Evolutionary conservation across 2,329 filamentous ascomycete genomes (phyloP), one percentile per base, ranked within the genome.

Genomic region (Colletotrichum karsti): DNA sequence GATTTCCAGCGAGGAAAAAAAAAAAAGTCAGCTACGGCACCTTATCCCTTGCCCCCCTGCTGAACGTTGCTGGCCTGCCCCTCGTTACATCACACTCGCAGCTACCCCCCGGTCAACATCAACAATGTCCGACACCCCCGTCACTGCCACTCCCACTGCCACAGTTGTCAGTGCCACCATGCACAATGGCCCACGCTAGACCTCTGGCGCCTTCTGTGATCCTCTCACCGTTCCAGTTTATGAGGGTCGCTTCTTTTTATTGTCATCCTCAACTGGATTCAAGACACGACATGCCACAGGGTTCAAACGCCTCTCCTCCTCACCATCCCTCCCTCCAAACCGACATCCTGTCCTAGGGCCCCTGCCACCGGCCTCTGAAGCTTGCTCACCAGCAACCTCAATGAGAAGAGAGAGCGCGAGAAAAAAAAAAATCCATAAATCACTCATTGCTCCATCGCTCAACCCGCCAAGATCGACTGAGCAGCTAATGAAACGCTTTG

Each of bases 21-120:
- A 55, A 60, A 66, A 66, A 62, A 66, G 63, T 66, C 57, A 66
- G 63, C 63, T 66, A 46, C 63, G 33, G 50, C 50, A 62, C 57
- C 63, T 62, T 56, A 62, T 66, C 63, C 63, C 50, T 66, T 48
- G 63, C 9, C 53, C 63, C 59, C 50, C 57, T 62, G 46, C 18
- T 44, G 20, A 20, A 15, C 42, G 37, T 18, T 65, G 55, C 62
- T 65, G 63, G 57, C 57, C 39, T 66, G 63, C 63, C 63, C 63
- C 63, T 66, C 63, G 63, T 66, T 66, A 66, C 63, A 66, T 66
- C 63, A 66, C 62, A 50, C 50, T 56, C 57, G 33, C 57, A 66
- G 63, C 63, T 66, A 62, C 41, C 57, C 63, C 63, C 63, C 57
- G 57, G 63, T 67, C 50, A 39, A 56, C 42, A 53, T 61, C 44